Conservation (phyloP, 805 yeast species). For the Saccharomycopsis vini region DNA sequence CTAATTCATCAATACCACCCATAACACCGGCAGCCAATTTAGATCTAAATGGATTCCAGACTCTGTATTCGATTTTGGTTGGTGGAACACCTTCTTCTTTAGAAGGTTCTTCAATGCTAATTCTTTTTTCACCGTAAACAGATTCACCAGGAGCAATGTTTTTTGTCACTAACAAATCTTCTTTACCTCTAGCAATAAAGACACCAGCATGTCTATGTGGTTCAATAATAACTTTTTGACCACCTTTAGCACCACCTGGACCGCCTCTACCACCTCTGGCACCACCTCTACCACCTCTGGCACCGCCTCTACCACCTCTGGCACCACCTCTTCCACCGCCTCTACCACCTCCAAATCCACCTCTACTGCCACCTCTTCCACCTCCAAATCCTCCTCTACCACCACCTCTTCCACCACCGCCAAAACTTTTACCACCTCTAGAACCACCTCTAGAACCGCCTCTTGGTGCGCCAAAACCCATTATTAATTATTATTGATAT, state of each 20-base stretch:
- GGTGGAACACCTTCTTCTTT: conserved; percentile 80
- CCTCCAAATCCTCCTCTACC: conserved; percentile 34
- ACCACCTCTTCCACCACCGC: conserved; percentile 27
- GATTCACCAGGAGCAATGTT: conserved; percentile 97
- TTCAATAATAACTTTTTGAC: conserved; percentile 94
- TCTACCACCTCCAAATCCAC: conserved; percentile 37
- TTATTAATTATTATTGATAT: no score
- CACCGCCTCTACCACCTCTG: conserved; percentile 49
- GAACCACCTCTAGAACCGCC: conserved; percentile 31
- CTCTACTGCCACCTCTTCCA: conserved; percentile 39
- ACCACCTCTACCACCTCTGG: conserved; percentile 49
- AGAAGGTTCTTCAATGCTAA: conserved; percentile 87
- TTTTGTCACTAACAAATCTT: conserved; percentile 94
- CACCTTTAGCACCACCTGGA: conserved; percentile 80
- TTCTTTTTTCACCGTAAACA: conserved; percentile 97
- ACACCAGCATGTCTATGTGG: conserved; percentile 99
- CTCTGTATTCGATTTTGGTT: conserved; percentile 97
- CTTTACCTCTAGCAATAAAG: conserved; percentile 98
- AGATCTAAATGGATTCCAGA: conserved; percentile 99
- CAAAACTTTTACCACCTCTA: conserved; percentile 17
- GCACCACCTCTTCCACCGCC: conserved; percentile 47
- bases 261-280: conserved; percentile 57
- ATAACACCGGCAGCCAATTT: conserved; percentile 99
- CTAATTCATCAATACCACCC: conserved; percentile 98
- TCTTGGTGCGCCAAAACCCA: conserved; percentile 29